Percentiles rank a stretch among this genome's conserved stretches.
Evolutionary conservation across 805 yeast species (phyloP).

Genomic region (Lachancea thermotolerans): DNA sequence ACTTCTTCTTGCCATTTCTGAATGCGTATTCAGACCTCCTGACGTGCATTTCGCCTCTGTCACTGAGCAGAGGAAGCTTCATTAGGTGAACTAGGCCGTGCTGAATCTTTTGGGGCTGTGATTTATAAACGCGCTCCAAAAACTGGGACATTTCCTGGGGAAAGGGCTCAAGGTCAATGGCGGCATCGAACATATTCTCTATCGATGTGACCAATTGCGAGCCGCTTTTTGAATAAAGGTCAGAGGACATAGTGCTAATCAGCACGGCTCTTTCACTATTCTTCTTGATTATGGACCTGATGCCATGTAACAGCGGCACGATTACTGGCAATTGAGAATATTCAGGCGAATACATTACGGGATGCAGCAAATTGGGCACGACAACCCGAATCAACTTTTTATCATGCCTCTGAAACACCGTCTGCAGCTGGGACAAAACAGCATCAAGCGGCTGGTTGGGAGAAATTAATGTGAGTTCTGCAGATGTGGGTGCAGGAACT

Average conservation of each 20-base stretch:
- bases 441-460: slow-evolving; percentile 26
- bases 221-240: slow-evolving; percentile 46
- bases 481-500: slow-evolving; percentile 55
- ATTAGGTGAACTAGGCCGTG: slow-evolving; percentile 80
- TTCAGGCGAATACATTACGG: slow-evolving; percentile 58
- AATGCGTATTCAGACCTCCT: slow-evolving; percentile 76
- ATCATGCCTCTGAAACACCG: slow-evolving; percentile 37
- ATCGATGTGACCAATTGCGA: slow-evolving; percentile 41
- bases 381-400: slow-evolving; percentile 54
- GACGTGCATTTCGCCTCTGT: slow-evolving; percentile 69
- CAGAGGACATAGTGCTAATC: slow-evolving; percentile 53
- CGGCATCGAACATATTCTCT: slow-evolving; percentile 59
- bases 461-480: slow-evolving; percentile 55
- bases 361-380: slow-evolving; percentile 74
- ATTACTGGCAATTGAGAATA: slow-evolving; percentile 41
- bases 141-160: slow-evolving; percentile 62
- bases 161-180: slow-evolving; percentile 74
- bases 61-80: slow-evolving; percentile 63
- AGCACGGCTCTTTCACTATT: slow-evolving; percentile 42
- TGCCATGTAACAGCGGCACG: slow-evolving; percentile 53
- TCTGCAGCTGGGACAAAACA: slow-evolving; percentile 38
- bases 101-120: slow-evolving; percentile 59
- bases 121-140: slow-evolving; percentile 59
- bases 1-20: slow-evolving; percentile 71
- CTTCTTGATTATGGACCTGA: slow-evolving; percentile 47